Evolutionary conservation across 2,329 filamentous ascomycete genomes (phyloP), one percentile per base, ranked within the genome.

Genomic region (Microcera coccophila): DNA sequence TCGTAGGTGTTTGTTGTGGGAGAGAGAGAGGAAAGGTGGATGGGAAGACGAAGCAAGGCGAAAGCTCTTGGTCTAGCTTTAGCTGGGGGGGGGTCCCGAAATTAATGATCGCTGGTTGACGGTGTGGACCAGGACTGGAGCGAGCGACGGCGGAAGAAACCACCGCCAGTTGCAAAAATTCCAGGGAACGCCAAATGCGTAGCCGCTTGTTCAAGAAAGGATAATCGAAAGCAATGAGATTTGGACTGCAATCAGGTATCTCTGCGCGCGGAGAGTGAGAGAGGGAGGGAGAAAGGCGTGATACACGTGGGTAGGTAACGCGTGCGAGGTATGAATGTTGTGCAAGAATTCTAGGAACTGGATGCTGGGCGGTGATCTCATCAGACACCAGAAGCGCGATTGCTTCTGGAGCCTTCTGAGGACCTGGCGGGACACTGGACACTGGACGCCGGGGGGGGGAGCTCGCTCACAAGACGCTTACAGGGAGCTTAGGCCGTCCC

Each of bases 1-100:
- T 15, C 33, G 33, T 35, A 35, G 33, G 33, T 35, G 9, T 35
- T 35, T 20, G 33, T 35, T 35, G 33, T 7, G 10, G 33, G 33
- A 32, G 33, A 35, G 33, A 35, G 5, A n/a, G 16, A 35, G 15
- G 33, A 20, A 5, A 9, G 33, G 16, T 12, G 33, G 15, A 19
- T 18, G 18, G 33, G 33, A 35, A 17, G 20, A 17, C 33, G 33
- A 35, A 35, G n/a, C n/a, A 35, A n/a, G 10, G 5, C 8, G 33
- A 20, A n/a, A 14, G 29, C 12, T 32, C 29, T 8, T 15, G 9
- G 7, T 32, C 15, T 32, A n/a, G 29, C 29, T 17, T 15, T 26
- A 26, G 22, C 29, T 32, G 29, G 33, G 33, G 33, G 33, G 17
- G 12, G 16, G 31, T 7, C 16, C 33, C 33, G 33, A 35, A 35